Conservation (phyloP, 345 rosid genomes). For the Pugionium dolabratum region DNA sequence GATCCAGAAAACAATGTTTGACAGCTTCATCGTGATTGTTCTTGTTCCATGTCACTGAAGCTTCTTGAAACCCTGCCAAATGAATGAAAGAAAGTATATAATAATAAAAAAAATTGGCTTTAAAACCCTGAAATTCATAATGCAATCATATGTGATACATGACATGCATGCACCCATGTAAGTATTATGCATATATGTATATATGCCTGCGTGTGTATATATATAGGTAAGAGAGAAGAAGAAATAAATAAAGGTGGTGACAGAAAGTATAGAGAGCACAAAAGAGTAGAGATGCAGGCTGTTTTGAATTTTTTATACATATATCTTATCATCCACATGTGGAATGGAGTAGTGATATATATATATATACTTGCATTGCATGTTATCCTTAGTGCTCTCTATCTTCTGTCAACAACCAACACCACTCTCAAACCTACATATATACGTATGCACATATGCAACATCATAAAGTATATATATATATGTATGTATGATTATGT, state of each 20-base stretch:
- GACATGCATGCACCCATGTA: constrained; percentile 4
- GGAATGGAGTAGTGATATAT: constrained; percentile 34
- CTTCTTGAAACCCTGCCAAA: constrained; percentile 26
- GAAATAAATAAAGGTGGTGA: constrained; percentile 49
- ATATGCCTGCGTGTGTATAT: background rate
- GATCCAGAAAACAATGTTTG: background rate
- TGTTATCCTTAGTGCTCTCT: constrained; percentile 94
- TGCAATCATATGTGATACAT: background rate
- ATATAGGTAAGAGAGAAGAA: constrained; percentile 8
- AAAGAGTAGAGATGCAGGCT: constrained; percentile 55
- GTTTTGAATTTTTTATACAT: constrained; percentile 2
- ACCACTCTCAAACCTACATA: constrained; percentile 27
- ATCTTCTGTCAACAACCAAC: constrained; percentile 85
- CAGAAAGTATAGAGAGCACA: constrained; percentile 93
- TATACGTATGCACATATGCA: constrained; percentile 7
- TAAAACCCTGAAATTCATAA: background rate
- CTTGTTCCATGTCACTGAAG: background rate
- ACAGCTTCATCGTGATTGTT: background rate
- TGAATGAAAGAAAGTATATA: background rate
- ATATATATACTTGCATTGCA: constrained; percentile 61
- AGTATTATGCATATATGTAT: constrained; percentile 12
- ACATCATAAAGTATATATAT: constrained; percentile 8
- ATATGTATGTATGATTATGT: background rate
- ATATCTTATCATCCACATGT: constrained; percentile 15
- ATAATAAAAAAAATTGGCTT: background rate